Evolutionary conservation across 2,329 filamentous ascomycete species (phyloP), one percentile per base, ranked within the genome.

Genomic region (Incumbomyces lentus): DNA sequence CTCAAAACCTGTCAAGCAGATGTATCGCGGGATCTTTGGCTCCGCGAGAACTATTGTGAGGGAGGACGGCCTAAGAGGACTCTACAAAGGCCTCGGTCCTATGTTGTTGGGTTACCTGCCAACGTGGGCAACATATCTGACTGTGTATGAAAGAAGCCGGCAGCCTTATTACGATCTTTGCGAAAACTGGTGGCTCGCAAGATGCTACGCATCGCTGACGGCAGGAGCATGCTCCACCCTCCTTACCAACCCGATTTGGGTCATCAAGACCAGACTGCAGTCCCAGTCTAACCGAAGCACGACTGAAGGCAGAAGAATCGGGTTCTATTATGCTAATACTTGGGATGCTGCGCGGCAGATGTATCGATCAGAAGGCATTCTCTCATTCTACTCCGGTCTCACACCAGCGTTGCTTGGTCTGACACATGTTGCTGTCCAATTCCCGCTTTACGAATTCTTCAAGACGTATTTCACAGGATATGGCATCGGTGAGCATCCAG

Each of bases 201-300:
- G 86, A 61, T 83, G 92, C 55, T 89, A 85, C 71, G 92, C 92
- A 17, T 95, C 92, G 8, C 79, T 98, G 50, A 77, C 88, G 47
- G 92, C 90, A 18, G 92, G 92, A 44, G 88, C 81, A 51, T 95
- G 85, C 68, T 95, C 89, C 55, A 98, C 92, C 3, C 75, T 96
- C 52, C 84, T 83, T 52, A 98, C 92, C 18, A 98, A 96, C 64
- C 92, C 92, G 1, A 98, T 98, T 51, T 98, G 92, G 92, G 92
- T 98, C 32, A 95, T 98, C 70, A 98, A 98, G 68, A 98, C 92
- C 40, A 78, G 92, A 55, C 77, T 98, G 57, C 96, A 96, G 92
- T 95, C 92, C 32, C 92, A 96, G 69, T 81, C 77, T 54, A 64
- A 71, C 32, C 72, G 69, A 51, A 70, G 75, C 53, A 73, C 67